Conservation (phyloP, 148 eudicot species). For the Nepenthes mirabilis region DNA sequence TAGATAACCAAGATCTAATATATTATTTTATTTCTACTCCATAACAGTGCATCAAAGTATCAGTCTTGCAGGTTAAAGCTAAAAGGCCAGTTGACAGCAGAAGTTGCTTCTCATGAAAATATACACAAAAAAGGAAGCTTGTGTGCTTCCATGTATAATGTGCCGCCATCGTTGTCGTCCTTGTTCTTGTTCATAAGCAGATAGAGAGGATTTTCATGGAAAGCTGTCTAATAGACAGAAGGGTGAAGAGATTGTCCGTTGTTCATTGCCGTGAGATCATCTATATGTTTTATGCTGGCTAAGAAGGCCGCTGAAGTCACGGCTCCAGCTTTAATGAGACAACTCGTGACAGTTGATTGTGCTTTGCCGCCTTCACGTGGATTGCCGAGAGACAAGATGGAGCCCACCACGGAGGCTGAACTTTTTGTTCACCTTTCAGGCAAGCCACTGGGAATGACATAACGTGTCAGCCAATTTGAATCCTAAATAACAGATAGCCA, state of each 20-base stretch:
- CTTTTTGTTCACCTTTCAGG: constrained; percentile 93
- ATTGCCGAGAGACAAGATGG: constrained; percentile 73
- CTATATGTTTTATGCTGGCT: neutral
- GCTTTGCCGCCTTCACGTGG: constrained; percentile 62
- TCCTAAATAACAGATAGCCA: neutral
- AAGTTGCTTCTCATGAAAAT: no score
- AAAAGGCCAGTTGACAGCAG: no score
- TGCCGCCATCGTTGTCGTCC: no score
- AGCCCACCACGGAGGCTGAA: constrained; percentile 93
- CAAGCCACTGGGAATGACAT: constrained; percentile 60
- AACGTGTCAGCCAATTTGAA: neutral
- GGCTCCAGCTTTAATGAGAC: constrained; percentile 96
- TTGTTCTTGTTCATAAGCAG: no score
- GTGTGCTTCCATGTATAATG: no score
- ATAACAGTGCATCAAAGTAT: no score
- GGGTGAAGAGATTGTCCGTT: neutral
- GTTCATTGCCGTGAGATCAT: constrained; percentile 17
- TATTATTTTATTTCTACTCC: no score
- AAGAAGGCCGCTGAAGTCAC: constrained; percentile 15
- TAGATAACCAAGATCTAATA: no score
- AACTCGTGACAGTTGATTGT: constrained; percentile 80
- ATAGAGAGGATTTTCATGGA: no score
- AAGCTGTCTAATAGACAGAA: neutral
- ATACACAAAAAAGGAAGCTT: no score
- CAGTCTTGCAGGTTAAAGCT: no score